Evolutionary conservation across 1,284 basidiomycete genomes (phyloP), one percentile per base, ranked within the genome.

Genomic region (Ustilago tritici): DNA sequence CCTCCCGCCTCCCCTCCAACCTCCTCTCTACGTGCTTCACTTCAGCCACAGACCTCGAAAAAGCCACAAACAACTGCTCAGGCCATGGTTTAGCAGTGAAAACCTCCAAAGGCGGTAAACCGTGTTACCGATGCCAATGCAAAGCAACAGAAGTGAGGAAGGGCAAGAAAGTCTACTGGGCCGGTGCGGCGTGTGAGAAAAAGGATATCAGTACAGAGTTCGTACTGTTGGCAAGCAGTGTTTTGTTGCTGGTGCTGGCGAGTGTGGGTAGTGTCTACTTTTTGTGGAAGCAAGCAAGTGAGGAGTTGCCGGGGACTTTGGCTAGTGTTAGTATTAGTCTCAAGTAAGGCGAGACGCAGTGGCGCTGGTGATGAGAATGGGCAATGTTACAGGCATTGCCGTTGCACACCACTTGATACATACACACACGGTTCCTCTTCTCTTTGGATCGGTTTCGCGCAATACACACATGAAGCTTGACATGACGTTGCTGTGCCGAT

Each of bases 121-220:
- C 73, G 41, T 84, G 84, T 70, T 85, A 69, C 53, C 66, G 79
- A 7, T 85, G 84, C 74, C 57, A 75, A 54, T 85, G 84, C 74
- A 53, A 63, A 36, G n/a, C 68, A 0, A 81, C 73, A 7, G 71
- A 76, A 54, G 61, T 61, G 46, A 65, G 66, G 31, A 62, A 66
- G 54, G 76, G 76, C 19, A 69, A 73, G 28, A 76, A 69, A 49
- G 65, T 60, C 2, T 64, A 78, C 61, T 85, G 80, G 80, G 75
- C 81, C 0, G 83, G 83, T 19, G 69, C 74, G 2, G 83, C 83
- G 19, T 85, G 83, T 61, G 80, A 85, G 75, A 85, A 84, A 68
- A 71, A 80, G 67, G 83, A 85, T 57, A 61, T 79, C 5, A 73
- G 72, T 41, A 66, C 77, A 28, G 75, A 80, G 41, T 81, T 81